A percentile compares a stretch with the other conserved stretches of the same genome.
phyloP scores from a whole-genome alignment of 352 stramenopile genomes.

The Blastocystis sp. region DNA sequence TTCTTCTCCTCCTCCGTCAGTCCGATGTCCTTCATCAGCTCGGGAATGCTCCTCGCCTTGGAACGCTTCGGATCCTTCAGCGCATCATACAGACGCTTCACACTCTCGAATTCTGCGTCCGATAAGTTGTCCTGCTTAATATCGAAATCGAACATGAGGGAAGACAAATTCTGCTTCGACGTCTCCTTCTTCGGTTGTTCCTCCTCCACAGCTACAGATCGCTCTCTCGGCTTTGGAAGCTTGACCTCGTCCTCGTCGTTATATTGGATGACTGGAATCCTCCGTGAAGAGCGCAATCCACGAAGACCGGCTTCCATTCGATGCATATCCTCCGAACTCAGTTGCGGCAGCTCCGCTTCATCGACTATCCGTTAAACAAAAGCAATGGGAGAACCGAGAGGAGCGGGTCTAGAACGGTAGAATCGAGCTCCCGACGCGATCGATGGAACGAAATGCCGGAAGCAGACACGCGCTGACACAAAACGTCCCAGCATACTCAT shows the following conservation, averaged over 20 bases:
- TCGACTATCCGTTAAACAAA: constrained; percentile 13
- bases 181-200: not conserved
- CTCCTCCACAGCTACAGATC: not conserved
- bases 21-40: constrained; percentile 12
- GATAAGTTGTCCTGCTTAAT: constrained; percentile 10
- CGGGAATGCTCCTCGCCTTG: not conserved
- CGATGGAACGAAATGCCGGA: too few relatives aligned
- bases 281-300: constrained; percentile 1
- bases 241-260: not conserved
- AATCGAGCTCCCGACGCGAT: not conserved
- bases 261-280: not conserved
- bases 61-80: not conserved
- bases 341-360: not conserved
- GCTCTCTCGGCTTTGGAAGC: not conserved
- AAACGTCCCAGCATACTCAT: not conserved
- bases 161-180: not conserved
- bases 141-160: constrained; percentile 29
- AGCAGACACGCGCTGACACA: not conserved
- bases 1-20: constrained; percentile 28
- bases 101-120: constrained; percentile 6
- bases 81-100: constrained; percentile 13
- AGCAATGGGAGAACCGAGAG: not conserved
- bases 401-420: constrained; percentile 13
- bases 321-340: not conserved
- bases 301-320: constrained; percentile 12